Percentiles rank a stretch among this genome's conserved stretches.
These are phyloP conservation scores for Tetracladium setigerum DNA, from an alignment of 495 filamentous ascomycete genomes.

Conservation along the genomic window DNA sequence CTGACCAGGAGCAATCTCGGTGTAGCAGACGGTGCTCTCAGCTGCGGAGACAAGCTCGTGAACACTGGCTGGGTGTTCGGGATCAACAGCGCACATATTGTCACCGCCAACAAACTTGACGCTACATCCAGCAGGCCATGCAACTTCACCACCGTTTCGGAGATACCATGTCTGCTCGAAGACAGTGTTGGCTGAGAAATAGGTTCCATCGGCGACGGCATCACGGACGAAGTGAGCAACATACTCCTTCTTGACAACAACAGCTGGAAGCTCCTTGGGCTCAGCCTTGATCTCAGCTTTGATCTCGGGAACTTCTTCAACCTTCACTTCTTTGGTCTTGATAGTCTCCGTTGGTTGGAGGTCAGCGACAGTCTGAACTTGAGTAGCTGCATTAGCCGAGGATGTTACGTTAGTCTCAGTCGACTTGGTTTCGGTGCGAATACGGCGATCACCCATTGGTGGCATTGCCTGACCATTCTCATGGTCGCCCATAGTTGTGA, in stretches of 20 bases:
- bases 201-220: slow-evolving; percentile 68
- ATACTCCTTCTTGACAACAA: slow-evolving; percentile 32
- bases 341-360: slow-evolving; percentile 45
- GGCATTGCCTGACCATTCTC: slow-evolving; percentile 50
- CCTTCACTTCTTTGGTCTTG: slow-evolving; percentile 28
- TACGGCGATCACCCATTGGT: slow-evolving; percentile 58
- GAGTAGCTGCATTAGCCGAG: slow-evolving; percentile 49
- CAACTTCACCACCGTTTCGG: slow-evolving; percentile 66
- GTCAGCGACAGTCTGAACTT: slow-evolving; percentile 66
- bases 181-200: slow-evolving; percentile 53
- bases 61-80: slow-evolving; percentile 65
- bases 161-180: slow-evolving; percentile 93
- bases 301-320: slow-evolving; percentile 20
- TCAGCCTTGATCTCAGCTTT: slow-evolving; percentile 18
- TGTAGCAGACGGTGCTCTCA: slow-evolving; percentile 70
- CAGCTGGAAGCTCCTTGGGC: slow-evolving; percentile 21
- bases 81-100: slow-evolving; percentile 85
- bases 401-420: slow-evolving; percentile 42
- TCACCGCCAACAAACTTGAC: slow-evolving; percentile 91
- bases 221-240: slow-evolving; percentile 76
- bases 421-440: slow-evolving; percentile 35
- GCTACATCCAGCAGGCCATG: slow-evolving; percentile 85
- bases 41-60: slow-evolving; percentile 63
- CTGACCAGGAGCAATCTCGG: slow-evolving; percentile 62
- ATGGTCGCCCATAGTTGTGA: slow-evolving; percentile 76